A percentile compares a stretch with the other conserved stretches of the same genome.
Conservation (phyloP, 2,329 filamentous ascomycete genomes). For the Nothopassalora personata region DNA sequence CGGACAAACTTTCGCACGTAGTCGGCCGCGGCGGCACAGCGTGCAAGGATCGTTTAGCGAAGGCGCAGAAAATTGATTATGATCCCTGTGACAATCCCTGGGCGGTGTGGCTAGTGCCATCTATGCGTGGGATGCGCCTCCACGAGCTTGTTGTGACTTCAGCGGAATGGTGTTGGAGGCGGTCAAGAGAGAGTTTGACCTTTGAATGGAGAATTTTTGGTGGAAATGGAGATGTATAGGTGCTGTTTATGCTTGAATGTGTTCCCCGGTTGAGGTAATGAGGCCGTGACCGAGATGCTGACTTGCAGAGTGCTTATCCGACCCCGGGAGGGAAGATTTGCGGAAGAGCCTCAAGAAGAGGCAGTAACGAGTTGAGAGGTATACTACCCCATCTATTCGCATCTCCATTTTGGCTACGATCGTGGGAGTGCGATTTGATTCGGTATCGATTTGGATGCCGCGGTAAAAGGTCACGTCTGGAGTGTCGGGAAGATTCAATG, state of each 20-base stretch:
- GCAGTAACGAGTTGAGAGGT: neutral
- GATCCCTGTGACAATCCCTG: neutral
- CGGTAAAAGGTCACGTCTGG: no score
- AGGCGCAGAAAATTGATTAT: neutral
- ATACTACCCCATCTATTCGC: no score
- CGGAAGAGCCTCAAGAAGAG: neutral
- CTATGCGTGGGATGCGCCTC: neutral
- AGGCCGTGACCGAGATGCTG: neutral
- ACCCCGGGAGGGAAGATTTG: neutral
- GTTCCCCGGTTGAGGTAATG: neutral
- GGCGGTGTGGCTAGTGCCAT: slow-evolving; percentile 1
- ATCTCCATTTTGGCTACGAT: no score
- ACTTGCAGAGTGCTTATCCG: neutral
- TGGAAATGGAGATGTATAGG: no score
- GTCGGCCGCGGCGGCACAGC: neutral
- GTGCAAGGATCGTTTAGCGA: neutral
- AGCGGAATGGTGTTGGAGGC: neutral
- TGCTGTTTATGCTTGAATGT: no score
- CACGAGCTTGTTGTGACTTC: slow-evolving; percentile 5
- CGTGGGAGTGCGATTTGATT: no score
- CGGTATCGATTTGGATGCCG: no score
- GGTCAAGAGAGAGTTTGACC: no score
- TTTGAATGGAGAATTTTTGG: no score
- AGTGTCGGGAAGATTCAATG: no score
- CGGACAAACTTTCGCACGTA: neutral